These are phyloP conservation scores for Ogataea naganishii DNA, from an alignment of 805 yeast genomes.

Conservation along the genomic window DNA sequence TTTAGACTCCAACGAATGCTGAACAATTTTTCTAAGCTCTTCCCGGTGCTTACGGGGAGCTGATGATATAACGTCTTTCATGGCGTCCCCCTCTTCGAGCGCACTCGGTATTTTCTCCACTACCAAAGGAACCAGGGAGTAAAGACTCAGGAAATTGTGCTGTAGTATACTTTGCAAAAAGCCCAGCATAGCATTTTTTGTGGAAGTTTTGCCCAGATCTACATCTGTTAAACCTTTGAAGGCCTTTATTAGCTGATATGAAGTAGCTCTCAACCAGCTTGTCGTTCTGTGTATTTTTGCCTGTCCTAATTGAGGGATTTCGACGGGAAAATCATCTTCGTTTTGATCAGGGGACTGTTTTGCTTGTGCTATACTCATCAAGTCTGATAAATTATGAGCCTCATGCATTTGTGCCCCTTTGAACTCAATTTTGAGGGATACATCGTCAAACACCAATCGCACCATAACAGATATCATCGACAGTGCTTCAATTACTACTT, in stretches of 20 bases:
- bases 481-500: constrained; percentile 24
- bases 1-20: too few species aligned
- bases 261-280: constrained; percentile 48
- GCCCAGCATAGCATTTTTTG: constrained; percentile 21
- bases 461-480: constrained; percentile 22
- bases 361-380: too few species aligned
- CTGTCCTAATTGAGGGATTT: constrained; percentile 8
- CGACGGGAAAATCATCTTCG: constrained; percentile 6
- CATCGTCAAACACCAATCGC: constrained; percentile 32
- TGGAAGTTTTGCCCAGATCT: constrained; percentile 20
- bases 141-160: constrained; percentile 26
- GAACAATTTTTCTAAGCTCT: too few species aligned
- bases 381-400: too few species aligned
- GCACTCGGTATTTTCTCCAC: constrained; percentile 23
- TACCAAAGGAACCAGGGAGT: constrained; percentile 25
- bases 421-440: constrained; percentile 19
- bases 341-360: too few species aligned
- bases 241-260: constrained; percentile 39
- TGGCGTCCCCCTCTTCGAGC: neutral
- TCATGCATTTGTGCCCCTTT: constrained; percentile 8
- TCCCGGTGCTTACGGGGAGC: neutral
- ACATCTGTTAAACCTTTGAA: constrained; percentile 25
- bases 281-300: constrained; percentile 28
- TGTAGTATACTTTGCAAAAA: constrained; percentile 23
- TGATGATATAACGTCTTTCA: neutral